phyloP scores from a whole-genome alignment of 768 basidiomycete species.

The Leucosporidium scottii region DNA sequence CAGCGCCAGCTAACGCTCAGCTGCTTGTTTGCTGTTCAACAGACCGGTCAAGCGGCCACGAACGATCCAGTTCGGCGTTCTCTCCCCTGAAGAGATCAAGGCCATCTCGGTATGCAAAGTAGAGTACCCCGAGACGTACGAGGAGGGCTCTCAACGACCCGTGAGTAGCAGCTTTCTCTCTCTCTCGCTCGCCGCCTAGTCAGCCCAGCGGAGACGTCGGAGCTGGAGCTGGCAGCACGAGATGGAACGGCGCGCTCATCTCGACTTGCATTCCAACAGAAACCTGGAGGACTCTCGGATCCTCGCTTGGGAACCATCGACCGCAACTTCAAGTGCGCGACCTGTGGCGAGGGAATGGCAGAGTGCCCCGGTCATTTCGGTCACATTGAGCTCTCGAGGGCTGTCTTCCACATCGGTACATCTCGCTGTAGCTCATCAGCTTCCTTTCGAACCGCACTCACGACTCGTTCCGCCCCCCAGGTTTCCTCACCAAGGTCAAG shows the following conservation, averaged over 20 bases:
- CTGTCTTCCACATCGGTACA: conserved; percentile 94
- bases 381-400: conserved; percentile 90
- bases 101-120: conserved; percentile 97
- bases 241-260: neutral
- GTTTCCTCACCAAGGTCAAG: conserved; percentile 98
- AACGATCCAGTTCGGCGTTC: conserved; percentile 97
- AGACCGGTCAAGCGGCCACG: conserved; percentile 48
- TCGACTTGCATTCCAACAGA: conserved; percentile 62
- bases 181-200: neutral
- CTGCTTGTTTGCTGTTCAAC: neutral
- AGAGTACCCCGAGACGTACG: conserved; percentile 97
- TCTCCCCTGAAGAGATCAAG: conserved; percentile 99
- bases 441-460: neutral
- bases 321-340: conserved; percentile 97
- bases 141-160: conserved; percentile 80
- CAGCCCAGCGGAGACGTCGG: conserved; percentile 47
- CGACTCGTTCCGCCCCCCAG: conserved; percentile 42
- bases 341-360: conserved; percentile 99
- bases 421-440: conserved; percentile 22
- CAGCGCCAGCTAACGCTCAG: neutral
- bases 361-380: conserved; percentile 99
- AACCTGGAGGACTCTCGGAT: conserved; percentile 92
- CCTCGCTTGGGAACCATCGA: conserved; percentile 97
- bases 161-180: conserved; percentile 61
- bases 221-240: too few relatives aligned